phyloP scores from a whole-genome alignment of 1,139 yeast genomes.

The Protomyces inundatus region DNA sequence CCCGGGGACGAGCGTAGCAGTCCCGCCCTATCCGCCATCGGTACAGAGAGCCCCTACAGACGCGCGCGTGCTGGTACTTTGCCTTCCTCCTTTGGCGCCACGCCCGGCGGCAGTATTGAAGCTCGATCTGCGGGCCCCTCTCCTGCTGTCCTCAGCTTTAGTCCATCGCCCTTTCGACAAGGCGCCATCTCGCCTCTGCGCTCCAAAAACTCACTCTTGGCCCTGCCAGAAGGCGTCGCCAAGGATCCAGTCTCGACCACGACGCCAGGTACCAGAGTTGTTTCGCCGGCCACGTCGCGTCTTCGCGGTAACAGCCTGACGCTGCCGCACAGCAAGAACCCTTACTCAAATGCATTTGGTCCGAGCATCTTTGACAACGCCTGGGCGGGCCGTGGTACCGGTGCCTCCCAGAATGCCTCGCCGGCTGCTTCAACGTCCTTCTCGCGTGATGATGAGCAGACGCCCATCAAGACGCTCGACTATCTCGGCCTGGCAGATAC shows the following conservation, averaged over 20 bases:
- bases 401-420: constrained; percentile 21
- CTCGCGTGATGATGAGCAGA: constrained; percentile 29
- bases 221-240: constrained; percentile 28
- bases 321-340: constrained; percentile 36
- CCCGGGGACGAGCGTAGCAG: constrained; percentile 3
- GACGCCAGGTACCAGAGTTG: neutral
- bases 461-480: constrained; percentile 32
- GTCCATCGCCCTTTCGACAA: constrained; percentile 29
- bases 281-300: constrained; percentile 31
- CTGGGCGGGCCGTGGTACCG: constrained; percentile 29
- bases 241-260: constrained; percentile 17
- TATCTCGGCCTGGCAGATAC: constrained; percentile 33
- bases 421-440: constrained; percentile 28
- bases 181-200: constrained; percentile 20
- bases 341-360: constrained; percentile 37
- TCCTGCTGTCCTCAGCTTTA: constrained; percentile 32
- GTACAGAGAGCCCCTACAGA: constrained; percentile 28
- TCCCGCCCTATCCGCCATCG: neutral
- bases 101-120: constrained; percentile 27
- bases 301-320: constrained; percentile 38
- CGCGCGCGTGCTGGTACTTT: constrained; percentile 47
- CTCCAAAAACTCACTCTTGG: constrained; percentile 15
- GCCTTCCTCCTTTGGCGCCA: constrained; percentile 43
- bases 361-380: constrained; percentile 37
- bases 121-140: constrained; percentile 4